Evolutionary conservation across 208 protist genomes (phyloP), one percentile per base, ranked within the genome.

Genomic region (Leishmania amazonensis): DNA sequence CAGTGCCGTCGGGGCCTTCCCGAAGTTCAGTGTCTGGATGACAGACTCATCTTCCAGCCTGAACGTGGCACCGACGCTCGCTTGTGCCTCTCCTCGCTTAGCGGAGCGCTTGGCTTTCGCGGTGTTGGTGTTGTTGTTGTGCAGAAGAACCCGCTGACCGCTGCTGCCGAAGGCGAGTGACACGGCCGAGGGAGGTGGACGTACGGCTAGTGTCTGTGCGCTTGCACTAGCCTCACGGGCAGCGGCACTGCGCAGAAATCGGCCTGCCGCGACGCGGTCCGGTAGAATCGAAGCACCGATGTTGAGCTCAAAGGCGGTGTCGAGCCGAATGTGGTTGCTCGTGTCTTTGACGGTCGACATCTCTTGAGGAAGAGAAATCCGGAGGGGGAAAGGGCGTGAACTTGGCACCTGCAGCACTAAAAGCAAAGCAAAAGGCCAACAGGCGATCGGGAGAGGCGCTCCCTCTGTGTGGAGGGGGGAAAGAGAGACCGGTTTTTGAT

Each of bases 1-100:
- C 19, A 99, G 70, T 47, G 92, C 90, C 0, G 93, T 98, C 31
- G 97, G 83, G 54, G 95, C 84, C 54, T 94, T 89, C 75, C 97
- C 97, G 83, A 99, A 97, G 82, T 90, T 98, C 19, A 99, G 88
- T 31, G 87, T 90, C 38, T 88, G 88, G 47, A 96, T 49, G 7
- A 87, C 87, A 81, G 84, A 76, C 79, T 81, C 90, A 8, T 87
- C 86, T 2, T 70, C 31, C 17, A 78, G 57, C 0, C 58, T 67
- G 15, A 76, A 38, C 45, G 79, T 65, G 24, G 51, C 81, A 17
- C 73, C 78, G 4, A 70, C 60, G 54, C 71, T 79, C n/a, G 71
- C 79, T 21, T 68, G 62, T n/a, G 78, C 71, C 75, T 86, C 88
- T 4, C 90, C 88, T 7, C 80, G 87, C 82, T 88, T 89, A 6